These are phyloP conservation scores for Naganishia onofrii DNA, from an alignment of 768 basidiomycete genomes.

Conservation along the genomic window DNA sequence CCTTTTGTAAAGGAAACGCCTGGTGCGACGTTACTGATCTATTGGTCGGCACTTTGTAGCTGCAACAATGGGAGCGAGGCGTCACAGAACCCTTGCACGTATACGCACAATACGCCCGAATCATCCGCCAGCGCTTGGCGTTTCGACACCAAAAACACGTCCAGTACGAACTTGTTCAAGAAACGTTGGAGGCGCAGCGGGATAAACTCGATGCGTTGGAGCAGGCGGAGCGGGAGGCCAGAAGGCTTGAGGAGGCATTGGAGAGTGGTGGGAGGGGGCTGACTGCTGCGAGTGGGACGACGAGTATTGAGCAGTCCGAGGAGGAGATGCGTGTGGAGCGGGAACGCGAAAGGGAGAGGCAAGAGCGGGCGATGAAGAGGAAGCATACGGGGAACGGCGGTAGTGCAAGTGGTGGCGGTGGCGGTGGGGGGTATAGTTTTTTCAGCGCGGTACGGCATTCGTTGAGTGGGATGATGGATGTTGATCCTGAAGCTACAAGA, in stretches of 20 bases:
- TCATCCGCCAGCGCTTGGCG: slow-evolving; percentile 88
- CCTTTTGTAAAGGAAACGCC: not conserved
- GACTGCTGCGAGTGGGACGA: slow-evolving; percentile 18
- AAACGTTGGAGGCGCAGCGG: slow-evolving; percentile 74
- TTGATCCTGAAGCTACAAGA: slow-evolving; percentile 92
- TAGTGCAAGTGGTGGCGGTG: not conserved
- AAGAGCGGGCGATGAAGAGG: slow-evolving; percentile 24
- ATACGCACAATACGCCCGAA: slow-evolving; percentile 87
- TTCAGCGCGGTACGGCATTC: slow-evolving; percentile 90
- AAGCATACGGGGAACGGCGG: slow-evolving; percentile 20
- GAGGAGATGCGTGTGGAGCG: slow-evolving; percentile 32
- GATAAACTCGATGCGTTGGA: slow-evolving; percentile 85
- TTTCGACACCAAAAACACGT: slow-evolving; percentile 98
- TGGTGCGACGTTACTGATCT: not conserved
- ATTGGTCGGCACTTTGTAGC: slow-evolving; percentile 54
- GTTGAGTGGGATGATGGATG: slow-evolving; percentile 96
- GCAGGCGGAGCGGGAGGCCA: slow-evolving; percentile 86
- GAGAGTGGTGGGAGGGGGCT: slow-evolving; percentile 56
- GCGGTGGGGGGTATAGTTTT: slow-evolving; percentile 63
- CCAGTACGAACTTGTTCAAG: slow-evolving; percentile 96
- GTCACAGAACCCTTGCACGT: slow-evolving; percentile 96
- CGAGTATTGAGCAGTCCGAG: slow-evolving; percentile 34
- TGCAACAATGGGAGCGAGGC: slow-evolving; percentile 88
- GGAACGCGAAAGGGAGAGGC: slow-evolving; percentile 33
- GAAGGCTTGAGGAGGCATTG: slow-evolving; percentile 81